A percentile compares a stretch with the other conserved stretches of the same genome.
These are phyloP conservation scores for Aspergillus affinis DNA, from an alignment of 495 filamentous ascomycete genomes.

Conservation along the genomic window DNA sequence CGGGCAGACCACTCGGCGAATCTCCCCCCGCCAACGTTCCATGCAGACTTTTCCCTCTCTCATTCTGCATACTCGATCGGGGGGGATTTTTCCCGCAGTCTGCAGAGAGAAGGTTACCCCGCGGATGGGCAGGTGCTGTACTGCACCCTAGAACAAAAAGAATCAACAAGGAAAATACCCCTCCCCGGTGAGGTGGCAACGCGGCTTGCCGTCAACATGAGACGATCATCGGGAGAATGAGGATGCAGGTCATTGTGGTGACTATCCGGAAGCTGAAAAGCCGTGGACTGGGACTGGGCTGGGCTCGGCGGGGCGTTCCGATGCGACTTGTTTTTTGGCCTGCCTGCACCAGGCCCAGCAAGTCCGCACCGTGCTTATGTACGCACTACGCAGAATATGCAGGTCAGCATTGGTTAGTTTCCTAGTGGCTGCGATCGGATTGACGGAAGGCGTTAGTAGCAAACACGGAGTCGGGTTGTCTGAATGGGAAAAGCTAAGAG, in stretches of 20 bases:
- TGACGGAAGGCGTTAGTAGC: neutral
- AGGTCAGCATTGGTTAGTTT: neutral
- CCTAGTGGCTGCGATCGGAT: neutral
- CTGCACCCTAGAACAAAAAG: too few species aligned
- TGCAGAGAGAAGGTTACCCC: neutral
- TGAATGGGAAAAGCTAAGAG: too few species aligned
- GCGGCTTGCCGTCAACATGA: neutral
- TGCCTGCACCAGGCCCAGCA: too few species aligned
- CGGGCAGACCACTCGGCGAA: neutral
- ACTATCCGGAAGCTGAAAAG: neutral
- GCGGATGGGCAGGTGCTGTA: too few species aligned
- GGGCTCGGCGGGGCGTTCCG: neutral
- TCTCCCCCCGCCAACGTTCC: neutral
- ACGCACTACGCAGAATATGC: neutral
- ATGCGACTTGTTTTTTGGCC: neutral
- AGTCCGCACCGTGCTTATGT: neutral
- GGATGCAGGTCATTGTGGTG: neutral
- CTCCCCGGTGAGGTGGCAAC: neutral
- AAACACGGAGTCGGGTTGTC: too few species aligned
- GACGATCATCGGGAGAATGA: neutral
- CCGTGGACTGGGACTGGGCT: neutral
- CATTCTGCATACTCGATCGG: neutral
- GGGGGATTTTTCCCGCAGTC: neutral
- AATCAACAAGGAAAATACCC: too few species aligned
- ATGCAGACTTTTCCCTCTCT: neutral